These are phyloP conservation scores for Neonectria neomacrospora DNA, from an alignment of 2,329 filamentous ascomycete genomes.

Conservation along the genomic window DNA sequence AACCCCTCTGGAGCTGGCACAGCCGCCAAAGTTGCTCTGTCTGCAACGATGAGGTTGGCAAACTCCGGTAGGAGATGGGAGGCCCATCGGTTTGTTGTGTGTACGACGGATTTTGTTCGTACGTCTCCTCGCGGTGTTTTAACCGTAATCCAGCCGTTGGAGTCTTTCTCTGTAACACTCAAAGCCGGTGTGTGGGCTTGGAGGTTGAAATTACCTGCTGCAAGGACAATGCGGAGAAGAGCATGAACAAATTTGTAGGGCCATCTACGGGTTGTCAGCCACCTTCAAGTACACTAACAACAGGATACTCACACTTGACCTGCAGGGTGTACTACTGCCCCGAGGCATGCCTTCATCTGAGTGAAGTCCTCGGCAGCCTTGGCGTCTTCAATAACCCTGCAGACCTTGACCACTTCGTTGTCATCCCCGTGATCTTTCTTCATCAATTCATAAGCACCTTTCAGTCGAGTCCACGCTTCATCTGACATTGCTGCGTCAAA, in stretches of 20 bases:
- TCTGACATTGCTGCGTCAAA: slow-evolving; percentile 28
- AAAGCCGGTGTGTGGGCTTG: slow-evolving; percentile 21
- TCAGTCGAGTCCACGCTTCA: slow-evolving; percentile 21
- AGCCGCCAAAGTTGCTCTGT: slow-evolving; percentile 17
- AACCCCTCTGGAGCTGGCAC: slow-evolving; percentile 21
- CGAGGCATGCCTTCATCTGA: slow-evolving; percentile 25
- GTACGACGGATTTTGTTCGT: slow-evolving; percentile 9
- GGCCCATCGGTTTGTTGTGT: slow-evolving; percentile 25
- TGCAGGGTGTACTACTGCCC: slow-evolving; percentile 18
- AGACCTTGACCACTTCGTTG: slow-evolving; percentile 21
- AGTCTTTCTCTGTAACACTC: slow-evolving; percentile 18
- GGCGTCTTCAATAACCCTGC: slow-evolving; percentile 17
- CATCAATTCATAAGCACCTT: slow-evolving; percentile 17
- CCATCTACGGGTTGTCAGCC: slow-evolving; percentile 13
- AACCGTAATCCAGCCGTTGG: slow-evolving; percentile 18
- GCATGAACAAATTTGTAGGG: slow-evolving; percentile 27
- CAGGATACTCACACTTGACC: slow-evolving; percentile 16
- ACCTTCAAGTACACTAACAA: neutral
- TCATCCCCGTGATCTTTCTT: slow-evolving; percentile 25
- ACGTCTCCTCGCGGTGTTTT: slow-evolving; percentile 22
- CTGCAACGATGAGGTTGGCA: slow-evolving; percentile 17
- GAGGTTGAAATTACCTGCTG: slow-evolving; percentile 18
- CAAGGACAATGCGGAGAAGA: slow-evolving; percentile 18
- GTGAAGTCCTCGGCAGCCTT: slow-evolving; percentile 23
- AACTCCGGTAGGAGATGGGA: slow-evolving; percentile 23